phyloP scores from a whole-genome alignment of 805 yeast genomes.

The Komagataella populi region DNA sequence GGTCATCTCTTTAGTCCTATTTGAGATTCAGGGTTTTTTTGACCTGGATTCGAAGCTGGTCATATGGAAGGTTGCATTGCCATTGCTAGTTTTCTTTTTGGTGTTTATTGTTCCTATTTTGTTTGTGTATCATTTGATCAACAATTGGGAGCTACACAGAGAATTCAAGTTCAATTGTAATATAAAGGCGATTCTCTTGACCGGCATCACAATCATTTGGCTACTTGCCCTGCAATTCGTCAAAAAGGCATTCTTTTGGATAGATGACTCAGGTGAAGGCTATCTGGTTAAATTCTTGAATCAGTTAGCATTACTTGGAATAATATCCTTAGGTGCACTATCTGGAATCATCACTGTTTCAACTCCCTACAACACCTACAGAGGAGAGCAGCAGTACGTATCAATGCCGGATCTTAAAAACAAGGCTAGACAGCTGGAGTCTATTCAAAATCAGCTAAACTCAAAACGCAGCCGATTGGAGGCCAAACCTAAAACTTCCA shows the following conservation, averaged over 20 bases:
- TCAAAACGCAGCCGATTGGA: background rate
- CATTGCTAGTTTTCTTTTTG: conserved; percentile 22
- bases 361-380: conserved; percentile 16
- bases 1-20: conserved; percentile 9
- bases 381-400: background rate
- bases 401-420: background rate
- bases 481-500: background rate
- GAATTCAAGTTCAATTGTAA: background rate
- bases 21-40: conserved; percentile 13
- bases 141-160: background rate
- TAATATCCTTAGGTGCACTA: conserved; percentile 32
- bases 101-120: conserved; percentile 30
- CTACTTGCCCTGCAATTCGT: background rate
- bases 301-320: conserved; percentile 33
- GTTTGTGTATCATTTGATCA: conserved; percentile 1
- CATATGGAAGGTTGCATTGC: conserved; percentile 25
- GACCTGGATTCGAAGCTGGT: conserved; percentile 14
- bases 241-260: background rate
- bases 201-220: background rate
- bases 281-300: conserved; percentile 18
- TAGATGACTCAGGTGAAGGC: background rate
- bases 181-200: background rate
- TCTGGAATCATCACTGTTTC: conserved; percentile 40
- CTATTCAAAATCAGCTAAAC: background rate
- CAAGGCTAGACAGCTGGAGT: background rate